phyloP scores from a whole-genome alignment of 2,329 filamentous ascomycete species.

The Colletotrichum tropicale region DNA sequence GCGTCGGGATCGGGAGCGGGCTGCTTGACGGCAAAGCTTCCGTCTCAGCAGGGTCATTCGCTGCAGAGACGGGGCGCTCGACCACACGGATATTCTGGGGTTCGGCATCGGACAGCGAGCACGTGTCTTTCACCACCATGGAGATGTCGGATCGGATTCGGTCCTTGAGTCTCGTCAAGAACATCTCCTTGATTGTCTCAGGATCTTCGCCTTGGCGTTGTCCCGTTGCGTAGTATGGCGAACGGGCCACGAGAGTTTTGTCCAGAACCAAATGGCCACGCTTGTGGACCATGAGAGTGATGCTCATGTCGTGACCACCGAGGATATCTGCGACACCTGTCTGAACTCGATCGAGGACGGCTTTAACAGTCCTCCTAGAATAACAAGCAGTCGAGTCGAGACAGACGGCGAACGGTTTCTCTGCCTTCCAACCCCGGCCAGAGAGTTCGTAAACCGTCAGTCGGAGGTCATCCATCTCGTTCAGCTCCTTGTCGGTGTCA shows the following conservation, averaged over 20 bases:
- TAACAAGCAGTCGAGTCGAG: conserved; percentile 46
- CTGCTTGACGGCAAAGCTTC: conserved; percentile 9
- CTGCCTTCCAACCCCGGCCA: conserved; percentile 48
- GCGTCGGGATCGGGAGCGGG: conserved; percentile 5
- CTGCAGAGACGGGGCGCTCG: conserved; percentile 14
- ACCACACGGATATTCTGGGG: conserved; percentile 22
- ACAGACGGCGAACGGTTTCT: conserved; percentile 49
- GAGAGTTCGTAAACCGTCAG: conserved; percentile 51
- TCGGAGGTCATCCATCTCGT: conserved; percentile 51
- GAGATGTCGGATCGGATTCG: conserved; percentile 53
- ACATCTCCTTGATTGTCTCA: conserved; percentile 39
- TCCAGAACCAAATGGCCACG: conserved; percentile 58
- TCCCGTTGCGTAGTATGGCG: conserved; percentile 17
- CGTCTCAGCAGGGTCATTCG: conserved; percentile 18
- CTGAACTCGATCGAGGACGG: conserved; percentile 55
- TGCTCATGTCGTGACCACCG: conserved; percentile 48
- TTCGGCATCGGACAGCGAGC: conserved; percentile 41
- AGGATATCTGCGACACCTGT: conserved; percentile 54
- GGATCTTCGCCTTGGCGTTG: conserved; percentile 29
- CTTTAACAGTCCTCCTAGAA: conserved; percentile 49
- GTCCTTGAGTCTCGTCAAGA: conserved; percentile 45
- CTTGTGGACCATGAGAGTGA: conserved; percentile 54
- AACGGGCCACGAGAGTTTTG: conserved; percentile 47
- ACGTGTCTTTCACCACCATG: conserved; percentile 56
- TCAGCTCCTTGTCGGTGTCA: conserved; percentile 44